Base-by-base conservation (phyloP, 2,329 filamentous ascomycete genomes). In the Raffaelea arxii region DNA sequence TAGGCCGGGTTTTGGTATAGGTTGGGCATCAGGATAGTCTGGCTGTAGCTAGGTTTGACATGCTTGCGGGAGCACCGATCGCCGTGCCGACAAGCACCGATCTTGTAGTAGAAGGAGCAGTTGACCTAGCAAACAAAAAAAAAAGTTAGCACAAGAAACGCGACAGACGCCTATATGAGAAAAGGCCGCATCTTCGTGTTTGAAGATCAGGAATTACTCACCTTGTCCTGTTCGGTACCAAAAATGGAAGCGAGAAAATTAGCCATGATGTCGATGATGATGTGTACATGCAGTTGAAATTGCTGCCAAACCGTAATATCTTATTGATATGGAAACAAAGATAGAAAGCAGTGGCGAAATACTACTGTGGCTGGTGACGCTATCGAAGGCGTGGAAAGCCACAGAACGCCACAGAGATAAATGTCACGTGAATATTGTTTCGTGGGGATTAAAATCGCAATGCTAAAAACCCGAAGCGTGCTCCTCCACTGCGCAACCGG, bases 61-160 rank as follows among this genome's bases (percentile, higher is more conserved):
- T 98, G 92, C 69, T 98, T 98, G 59, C 92, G 84, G 52, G 86
- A 94, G 77, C 92, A 98, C 62, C 92, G 87, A 71, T 98, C 92
- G 63, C 92, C 92, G 75, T 98, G 92, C 53, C 92, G 84, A 75
- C 92, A 98, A 46, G 92, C 92, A 65, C 92, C 92, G 67, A 98
- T 98, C 75, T 98, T 98, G 85, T 96, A 90, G 81, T 98, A 98
- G 80, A 98, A 98, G 48, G 86, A 92, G 79, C 92, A 96, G 78
- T 97, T 96, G 74, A 96, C 90, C 58, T 59, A 59, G 58, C 45
- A 37, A 27, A 43, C 12, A 30, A 9, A n/a, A 6, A 16, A 3
- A 25, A 5, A 27, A 7, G 9, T 18, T 36, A 32, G 25, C 21
- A 24, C 14, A 7, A 30, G 19, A 18, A 32, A 14, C 23, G n/a